These are phyloP conservation scores for Eremomyces bilateralis DNA, from an alignment of 495 filamentous ascomycete species.

Conservation along the genomic window DNA sequence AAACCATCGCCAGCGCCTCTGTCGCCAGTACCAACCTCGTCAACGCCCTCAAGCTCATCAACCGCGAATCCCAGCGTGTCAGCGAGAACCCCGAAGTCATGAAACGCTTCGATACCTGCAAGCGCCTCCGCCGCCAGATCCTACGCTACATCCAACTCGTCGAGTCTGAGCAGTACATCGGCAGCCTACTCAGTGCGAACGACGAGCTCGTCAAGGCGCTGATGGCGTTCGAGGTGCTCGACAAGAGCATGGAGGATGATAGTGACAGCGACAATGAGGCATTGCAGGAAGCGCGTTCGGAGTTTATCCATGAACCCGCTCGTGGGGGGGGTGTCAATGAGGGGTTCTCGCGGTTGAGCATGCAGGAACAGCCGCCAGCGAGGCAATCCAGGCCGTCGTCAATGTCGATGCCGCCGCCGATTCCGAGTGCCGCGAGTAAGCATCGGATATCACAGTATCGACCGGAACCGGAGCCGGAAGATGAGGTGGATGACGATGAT, in stretches of 20 bases:
- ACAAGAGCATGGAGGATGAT: constrained; percentile 90
- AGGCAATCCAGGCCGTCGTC: constrained; percentile 17
- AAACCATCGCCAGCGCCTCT: constrained; percentile 60
- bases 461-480: constrained; percentile 17
- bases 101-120: constrained; percentile 66
- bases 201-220: constrained; percentile 59
- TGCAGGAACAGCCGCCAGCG: constrained; percentile 14
- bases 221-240: constrained; percentile 83
- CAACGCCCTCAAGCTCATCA: constrained; percentile 77
- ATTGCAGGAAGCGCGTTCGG: constrained; percentile 14
- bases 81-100: constrained; percentile 63
- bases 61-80: constrained; percentile 70
- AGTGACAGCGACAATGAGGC: constrained; percentile 58
- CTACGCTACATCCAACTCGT: constrained; percentile 49
- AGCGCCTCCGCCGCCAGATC: constrained; percentile 59
- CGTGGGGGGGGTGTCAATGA: constrained; percentile 3
- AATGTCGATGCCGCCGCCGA: constrained; percentile 17
- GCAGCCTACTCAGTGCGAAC: constrained; percentile 24
- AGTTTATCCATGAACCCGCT: background rate
- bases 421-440: constrained; percentile 21
- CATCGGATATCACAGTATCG: constrained; percentile 17
- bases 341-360: constrained; percentile 14
- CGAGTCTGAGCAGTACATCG: constrained; percentile 25
- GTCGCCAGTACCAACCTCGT: constrained; percentile 77
- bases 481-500: constrained; percentile 45